Evolutionary conservation across 441 rosid species (phyloP), one percentile per base, ranked within the genome.

Genomic region (Populus hybrid): DNA sequence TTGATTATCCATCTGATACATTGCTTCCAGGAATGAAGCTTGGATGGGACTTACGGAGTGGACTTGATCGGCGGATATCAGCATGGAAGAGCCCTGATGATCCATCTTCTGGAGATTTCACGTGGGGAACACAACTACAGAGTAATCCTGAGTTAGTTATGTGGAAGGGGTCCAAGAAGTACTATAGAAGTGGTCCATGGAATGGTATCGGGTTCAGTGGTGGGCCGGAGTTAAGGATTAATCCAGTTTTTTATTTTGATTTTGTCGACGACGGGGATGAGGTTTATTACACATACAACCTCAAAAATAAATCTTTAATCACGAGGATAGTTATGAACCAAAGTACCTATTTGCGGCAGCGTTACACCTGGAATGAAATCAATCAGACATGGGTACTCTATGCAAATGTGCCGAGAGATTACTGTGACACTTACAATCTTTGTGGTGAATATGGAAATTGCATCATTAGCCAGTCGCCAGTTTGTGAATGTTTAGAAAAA

Each of bases 401-500:
- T 28, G 19, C 5, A 3, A 14, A 5, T 50, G 4, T 64, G 50
- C 75, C 32, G 24, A 16, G 8, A 16, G 78, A 75, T 36, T 35
- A 75, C 36, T 79, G 82, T 24, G 75, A 75, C n/a, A 34, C 1
- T 1, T 79, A 69, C 46, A 46, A 23, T 38, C 36, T 36, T 19
- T 80, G 82, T 35, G 79, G 82, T 53, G 32, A 67, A 0, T 19
- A 66, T 50, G 82, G 79, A 2, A 24, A 69, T 68, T 66, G 82
- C 65, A 74, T 34, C 64, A 68, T 19, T 4, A 59, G 2, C 46
- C 35, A 70, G 0, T 11, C 75, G 1, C 83, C 79, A 1, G 6
- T 24, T 6, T 88, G 89, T 75, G 81, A 85, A 19, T 88, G 89
- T 70, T 73, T 82, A 6, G 9, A 75, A 4, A 86, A 86, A 8